Evolutionary conservation across 2,329 filamentous ascomycete genomes (phyloP).

Genomic region (Aspergillus latus): DNA sequence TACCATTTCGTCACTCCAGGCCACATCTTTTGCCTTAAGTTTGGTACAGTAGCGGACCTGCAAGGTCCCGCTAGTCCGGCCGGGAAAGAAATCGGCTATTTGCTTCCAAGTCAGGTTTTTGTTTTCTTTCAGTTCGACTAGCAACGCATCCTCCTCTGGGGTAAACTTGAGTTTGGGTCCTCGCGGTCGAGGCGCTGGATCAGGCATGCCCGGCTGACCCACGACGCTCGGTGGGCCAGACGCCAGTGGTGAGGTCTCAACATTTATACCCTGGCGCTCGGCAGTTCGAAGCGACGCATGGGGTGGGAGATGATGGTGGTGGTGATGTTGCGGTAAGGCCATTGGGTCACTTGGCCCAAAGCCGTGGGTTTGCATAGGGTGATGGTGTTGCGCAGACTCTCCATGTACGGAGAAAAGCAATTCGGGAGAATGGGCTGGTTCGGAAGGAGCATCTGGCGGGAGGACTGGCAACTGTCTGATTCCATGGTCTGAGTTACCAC

Average conservation of each 20-base stretch:
- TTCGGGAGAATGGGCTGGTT: slow-evolving; percentile 36
- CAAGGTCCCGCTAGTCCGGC: slow-evolving; percentile 81
- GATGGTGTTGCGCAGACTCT: slow-evolving; percentile 34
- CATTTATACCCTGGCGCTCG: slow-evolving; percentile 61
- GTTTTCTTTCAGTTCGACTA: slow-evolving; percentile 90
- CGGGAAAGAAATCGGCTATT: slow-evolving; percentile 94
- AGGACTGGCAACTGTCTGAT: slow-evolving; percentile 35
- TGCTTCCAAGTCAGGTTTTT: slow-evolving; percentile 96
- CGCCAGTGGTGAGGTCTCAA: slow-evolving; percentile 43
- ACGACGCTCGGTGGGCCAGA: slow-evolving; percentile 79
- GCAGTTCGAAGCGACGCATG: slow-evolving; percentile 66
- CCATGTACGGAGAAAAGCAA: slow-evolving; percentile 36
- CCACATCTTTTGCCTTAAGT: slow-evolving; percentile 86
- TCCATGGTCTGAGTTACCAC: slow-evolving; percentile 25
- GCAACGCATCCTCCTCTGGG: slow-evolving; percentile 80
- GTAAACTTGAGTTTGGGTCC: slow-evolving; percentile 94
- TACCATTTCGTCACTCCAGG: slow-evolving; percentile 94
- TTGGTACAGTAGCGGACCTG: slow-evolving; percentile 96
- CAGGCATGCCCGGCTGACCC: slow-evolving; percentile 82
- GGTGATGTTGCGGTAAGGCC: slow-evolving; percentile 62
- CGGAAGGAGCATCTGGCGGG: slow-evolving; percentile 30
- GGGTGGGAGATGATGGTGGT: slow-evolving; percentile 78
- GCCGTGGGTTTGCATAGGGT: slow-evolving; percentile 29
- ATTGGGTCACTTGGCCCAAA: slow-evolving; percentile 43
- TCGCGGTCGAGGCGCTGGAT: slow-evolving; percentile 74